Evolutionary conservation across 345 rosid genomes (phyloP), one percentile per base, ranked within the genome.

Genomic region (Noccaea caerulescens): DNA sequence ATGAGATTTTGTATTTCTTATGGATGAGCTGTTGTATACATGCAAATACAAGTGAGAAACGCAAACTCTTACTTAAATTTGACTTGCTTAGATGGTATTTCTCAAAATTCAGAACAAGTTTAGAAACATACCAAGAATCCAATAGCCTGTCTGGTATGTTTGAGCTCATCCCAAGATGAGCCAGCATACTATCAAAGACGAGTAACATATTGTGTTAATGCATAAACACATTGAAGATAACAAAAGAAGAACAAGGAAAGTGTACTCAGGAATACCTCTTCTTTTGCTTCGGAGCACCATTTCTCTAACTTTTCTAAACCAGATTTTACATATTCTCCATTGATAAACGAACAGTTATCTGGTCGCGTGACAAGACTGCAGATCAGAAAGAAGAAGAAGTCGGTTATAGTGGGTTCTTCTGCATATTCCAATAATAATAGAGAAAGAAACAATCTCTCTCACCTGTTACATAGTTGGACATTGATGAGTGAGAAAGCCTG

Each of bases 281-380:
- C 95, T 81, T 87, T 91, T 36, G 97, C 88, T 73, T 89, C 89
- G 63, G 82, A 78, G 72, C 93, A 91, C 98, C 98, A 93, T 44
- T 83, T 84, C 88, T 93, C 94, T 60, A 93, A 81, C 85, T 89
- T 93, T 42, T 95, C 97, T 75, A 93, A 82, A 61, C 98, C 98
- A 65, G 91, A 57, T 81, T 91, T 91, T 49, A 89, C 95, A 72
- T 85, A 89, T 81, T 93, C 98, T n/a, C 98, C 97, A 56, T 91
- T 93, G 86, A 95, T 91, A 73, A 93, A 93, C 54, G 97, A 89
- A 83, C 97, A 93, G 69, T 90, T 91, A 79, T 93, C 98, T 9
- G 95, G 97, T 10, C 96, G 93, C 14, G 92, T 83, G 76, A 93
- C 97, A 79, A 93, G 96, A 80, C 97, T 91, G 86, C 59, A 76